phyloP scores from a whole-genome alignment of 2,329 filamentous ascomycete genomes.

The Talaromyces sp. region DNA sequence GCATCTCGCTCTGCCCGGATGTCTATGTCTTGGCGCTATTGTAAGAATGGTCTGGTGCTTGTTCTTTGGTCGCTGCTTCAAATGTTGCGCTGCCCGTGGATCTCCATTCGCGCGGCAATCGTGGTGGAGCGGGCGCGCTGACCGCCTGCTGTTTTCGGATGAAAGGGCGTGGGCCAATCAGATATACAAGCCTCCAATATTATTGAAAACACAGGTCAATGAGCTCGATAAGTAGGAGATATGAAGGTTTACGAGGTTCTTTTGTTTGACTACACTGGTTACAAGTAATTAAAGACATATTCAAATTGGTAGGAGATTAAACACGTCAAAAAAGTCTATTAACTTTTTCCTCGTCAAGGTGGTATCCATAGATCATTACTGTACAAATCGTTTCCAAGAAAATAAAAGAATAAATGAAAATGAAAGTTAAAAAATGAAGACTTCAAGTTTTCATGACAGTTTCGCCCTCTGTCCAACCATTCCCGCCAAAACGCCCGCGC shows the following conservation, averaged over 20 bases:
- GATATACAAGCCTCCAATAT: neutral
- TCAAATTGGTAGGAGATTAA: neutral
- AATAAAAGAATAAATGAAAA: too few relatives aligned
- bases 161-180: neutral
- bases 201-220: too few relatives aligned
- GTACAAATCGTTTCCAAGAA: neutral
- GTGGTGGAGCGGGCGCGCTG: neutral
- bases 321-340: neutral
- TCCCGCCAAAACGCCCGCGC: slow-evolving; percentile 44
- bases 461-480: slow-evolving; percentile 20
- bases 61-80: neutral
- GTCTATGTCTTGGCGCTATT: neutral
- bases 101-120: neutral
- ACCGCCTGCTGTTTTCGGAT: neutral
- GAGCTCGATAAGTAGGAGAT: too few relatives aligned
- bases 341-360: neutral
- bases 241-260: neutral
- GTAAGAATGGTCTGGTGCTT: slow-evolving; percentile 5
- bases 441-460: neutral
- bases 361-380: neutral
- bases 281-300: too few relatives aligned
- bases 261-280: neutral
- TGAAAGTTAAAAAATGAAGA: too few relatives aligned
- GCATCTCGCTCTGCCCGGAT: slow-evolving; percentile 29
- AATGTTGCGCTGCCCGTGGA: neutral